Evolutionary conservation across 371 early-diverging fungal genomes (phyloP), one percentile per base, ranked within the genome.

Genomic region (Mucor ambiguus): DNA sequence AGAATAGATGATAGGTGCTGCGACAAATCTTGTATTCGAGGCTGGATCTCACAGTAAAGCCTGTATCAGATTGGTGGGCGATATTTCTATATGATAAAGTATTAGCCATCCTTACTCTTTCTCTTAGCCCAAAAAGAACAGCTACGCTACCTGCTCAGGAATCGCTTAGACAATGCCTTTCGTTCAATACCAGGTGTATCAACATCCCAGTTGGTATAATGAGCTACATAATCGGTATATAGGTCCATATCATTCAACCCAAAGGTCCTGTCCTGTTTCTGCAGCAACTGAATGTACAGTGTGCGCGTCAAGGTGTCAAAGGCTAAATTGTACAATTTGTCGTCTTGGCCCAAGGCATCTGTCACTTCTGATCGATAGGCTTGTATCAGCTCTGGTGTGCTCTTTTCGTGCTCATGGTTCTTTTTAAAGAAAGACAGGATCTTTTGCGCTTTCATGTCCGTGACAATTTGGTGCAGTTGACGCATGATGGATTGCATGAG

Each of bases 11-110:
- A 55, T 72, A 77, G 5, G 77, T 77, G 46, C 70, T 72, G 49
- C 92, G 84, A 58, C 95, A 92, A 37, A 97, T 94, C 82, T 96
- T 97, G 78, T 94, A 89, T 71, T 96, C 93, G 67, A 97, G 73
- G 7, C 70, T 65, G 75, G 80, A 29, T 18, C 20, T 9, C 18
- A 29, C 33, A 1, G 32, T 56, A 30, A 20, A 30, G 26, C 11
- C 11, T 4, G 29, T 30, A n/a, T 56, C 33, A 6, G 33, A 3
- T 9, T 16, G 18, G 7, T 33, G 32, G 1, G 28, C 33, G 29
- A 58, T 22, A 26, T 64, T 56, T 44, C 33, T 41, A 38, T n/a
- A n/a, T n/a, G n/a, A n/a, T n/a, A 9, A 10, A 7, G 35, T 33
- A 10, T 33, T 33, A 33, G 35, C 30, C 30, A 30, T 30, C 30